Evolutionary conservation across 2,329 filamentous ascomycete species (phyloP), one percentile per base, ranked within the genome.

Genomic region (Scedosporium boydii): DNA sequence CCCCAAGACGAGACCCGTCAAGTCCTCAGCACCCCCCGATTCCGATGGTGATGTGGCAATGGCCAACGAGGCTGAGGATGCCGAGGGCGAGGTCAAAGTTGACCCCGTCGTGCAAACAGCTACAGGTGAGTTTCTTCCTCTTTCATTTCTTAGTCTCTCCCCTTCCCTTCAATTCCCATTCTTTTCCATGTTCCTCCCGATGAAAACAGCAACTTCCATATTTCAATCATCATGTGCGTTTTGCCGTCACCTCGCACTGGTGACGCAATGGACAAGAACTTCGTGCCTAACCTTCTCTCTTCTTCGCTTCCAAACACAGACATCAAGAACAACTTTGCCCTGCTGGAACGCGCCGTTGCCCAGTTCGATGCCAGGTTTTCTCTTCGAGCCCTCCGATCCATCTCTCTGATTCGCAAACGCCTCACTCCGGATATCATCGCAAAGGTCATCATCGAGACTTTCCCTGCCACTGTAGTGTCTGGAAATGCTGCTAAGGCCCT

Each of bases 341-440:
- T 99, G 67, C 84, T 99, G 71, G 93, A 97, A 72, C 89, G 92
- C 71, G 95, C 93, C 67, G 93, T 99, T 67, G 83, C 87, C 67
- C 86, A 96, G 70, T 99, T 98, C 75, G 95, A 99, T 77, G 87
- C 93, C 64, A 88, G 95, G 80, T 99, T 97, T 78, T 91, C 93
- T 63, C 88, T 99, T 66, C 87, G 95, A 72, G 95, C 95, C 65
- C 85, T 99, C 66, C 89, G 95, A 70, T 96, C 93, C 69, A 96
- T 98, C 78, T 96, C 95, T 48, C 93, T 92, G 62, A 87, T 98
- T 74, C 91, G 95, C 74, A 98, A 98, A 82, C 87, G 91, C 68
- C 83, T 96, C 68, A 90, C 88, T 14, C 84, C 90, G 63, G 90
- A 93, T 68, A 87, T 96, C 68, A 81, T 97, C 68, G 85, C 87